Evolutionary conservation across 2,329 filamentous ascomycete species (phyloP).

Genomic region (Colletotrichum acutatum): DNA sequence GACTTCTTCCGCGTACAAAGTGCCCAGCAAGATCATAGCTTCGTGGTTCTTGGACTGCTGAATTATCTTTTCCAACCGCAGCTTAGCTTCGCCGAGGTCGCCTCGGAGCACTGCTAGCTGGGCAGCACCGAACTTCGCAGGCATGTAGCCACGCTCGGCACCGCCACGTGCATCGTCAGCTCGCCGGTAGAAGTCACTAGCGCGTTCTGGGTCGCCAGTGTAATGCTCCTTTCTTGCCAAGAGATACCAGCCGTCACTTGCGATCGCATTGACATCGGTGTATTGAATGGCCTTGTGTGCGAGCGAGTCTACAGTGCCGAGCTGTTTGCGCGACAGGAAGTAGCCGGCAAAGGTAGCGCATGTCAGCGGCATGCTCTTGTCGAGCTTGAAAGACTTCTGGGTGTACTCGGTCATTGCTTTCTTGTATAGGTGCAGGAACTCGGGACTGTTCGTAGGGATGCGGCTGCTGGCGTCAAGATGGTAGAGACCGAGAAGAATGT

Average conservation of each 20-base stretch:
- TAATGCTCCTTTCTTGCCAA: conserved; percentile 93
- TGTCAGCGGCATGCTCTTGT: conserved; percentile 89
- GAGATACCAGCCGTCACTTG: conserved; percentile 97
- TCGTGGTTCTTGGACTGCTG: conserved; percentile 86
- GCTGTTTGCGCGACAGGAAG: conserved; percentile 85
- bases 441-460: conserved; percentile 83
- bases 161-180: conserved; percentile 94
- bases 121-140: conserved; percentile 93
- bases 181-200: conserved; percentile 86
- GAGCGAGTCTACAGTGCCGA: conserved; percentile 84
- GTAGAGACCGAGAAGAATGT: conserved; percentile 89
- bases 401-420: conserved; percentile 95
- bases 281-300: conserved; percentile 94
- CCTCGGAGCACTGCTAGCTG: conserved; percentile 88
- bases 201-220: conserved; percentile 77
- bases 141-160: conserved; percentile 88
- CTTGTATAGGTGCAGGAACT: conserved; percentile 88
- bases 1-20: conserved; percentile 93
- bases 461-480: conserved; percentile 89
- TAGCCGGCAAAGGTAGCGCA: conserved; percentile 92
- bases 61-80: conserved; percentile 92
- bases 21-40: conserved; percentile 91
- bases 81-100: conserved; percentile 91
- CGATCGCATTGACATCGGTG: conserved; percentile 95
- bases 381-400: conserved; percentile 91